Conservation (phyloP, 2,329 filamentous ascomycete genomes). For the Colletotrichum spaethianum region DNA sequence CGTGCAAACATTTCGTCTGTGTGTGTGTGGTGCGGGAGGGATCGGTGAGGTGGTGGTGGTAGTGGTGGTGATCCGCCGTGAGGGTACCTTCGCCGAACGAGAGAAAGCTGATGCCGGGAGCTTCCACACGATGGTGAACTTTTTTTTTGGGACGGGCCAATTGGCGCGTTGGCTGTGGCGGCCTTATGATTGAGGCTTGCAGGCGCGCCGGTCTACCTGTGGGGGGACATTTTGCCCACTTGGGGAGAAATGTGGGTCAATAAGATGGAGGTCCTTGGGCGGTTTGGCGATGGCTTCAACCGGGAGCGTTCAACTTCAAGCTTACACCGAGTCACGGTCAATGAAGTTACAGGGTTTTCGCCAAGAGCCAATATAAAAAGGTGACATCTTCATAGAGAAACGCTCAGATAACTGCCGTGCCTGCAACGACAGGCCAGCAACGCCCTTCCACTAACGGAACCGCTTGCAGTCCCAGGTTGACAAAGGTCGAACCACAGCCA, state of each 20-base stretch:
- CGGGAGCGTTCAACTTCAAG: conserved; percentile 2
- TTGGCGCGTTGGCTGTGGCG: conserved; percentile 27
- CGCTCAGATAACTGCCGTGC: no score
- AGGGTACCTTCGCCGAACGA: conserved; percentile 25
- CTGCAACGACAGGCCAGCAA: background rate
- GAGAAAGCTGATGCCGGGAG: conserved; percentile 31
- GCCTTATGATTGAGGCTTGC: conserved; percentile 40
- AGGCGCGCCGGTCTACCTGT: conserved; percentile 1
- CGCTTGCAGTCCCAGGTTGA: background rate
- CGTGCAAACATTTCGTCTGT: conserved; percentile 63
- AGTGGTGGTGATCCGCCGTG: conserved; percentile 27
- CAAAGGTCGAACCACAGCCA: background rate
- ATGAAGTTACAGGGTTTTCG: background rate
- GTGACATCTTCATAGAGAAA: background rate
- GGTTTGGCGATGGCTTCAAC: conserved; percentile 26
- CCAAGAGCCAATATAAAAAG: no score
- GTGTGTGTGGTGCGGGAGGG: conserved; percentile 38
- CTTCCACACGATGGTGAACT: conserved; percentile 40
- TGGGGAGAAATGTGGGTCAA: conserved; percentile 11
- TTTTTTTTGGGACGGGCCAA: conserved; percentile 40
- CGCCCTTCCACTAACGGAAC: background rate
- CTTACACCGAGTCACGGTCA: background rate
- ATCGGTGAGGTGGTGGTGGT: conserved; percentile 1
- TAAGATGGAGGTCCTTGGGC: background rate
- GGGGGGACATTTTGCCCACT: conserved; percentile 16